Evolutionary conservation across 208 protist genomes (phyloP).

Genomic region (Endotrypanum monterogeii): DNA sequence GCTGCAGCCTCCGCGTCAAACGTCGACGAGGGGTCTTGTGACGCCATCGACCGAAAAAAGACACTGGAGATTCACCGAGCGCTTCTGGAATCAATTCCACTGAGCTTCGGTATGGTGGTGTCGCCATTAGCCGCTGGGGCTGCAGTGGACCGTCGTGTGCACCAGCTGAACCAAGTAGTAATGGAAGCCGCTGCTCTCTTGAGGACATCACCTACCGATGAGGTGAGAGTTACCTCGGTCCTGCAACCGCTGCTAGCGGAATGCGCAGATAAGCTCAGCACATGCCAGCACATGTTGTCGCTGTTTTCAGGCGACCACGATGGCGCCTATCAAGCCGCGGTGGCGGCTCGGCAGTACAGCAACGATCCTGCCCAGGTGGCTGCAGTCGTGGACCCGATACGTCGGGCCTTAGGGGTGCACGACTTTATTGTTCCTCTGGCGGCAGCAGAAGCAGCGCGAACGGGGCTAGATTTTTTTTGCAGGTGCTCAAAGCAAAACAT

Average conservation of each 20-base stretch:
- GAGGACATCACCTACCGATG: constrained; percentile 8
- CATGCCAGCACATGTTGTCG: constrained; percentile 62
- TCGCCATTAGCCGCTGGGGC: constrained; percentile 60
- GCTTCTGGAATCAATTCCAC: constrained; percentile 11
- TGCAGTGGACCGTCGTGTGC: constrained; percentile 38
- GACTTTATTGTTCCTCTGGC: constrained; percentile 37
- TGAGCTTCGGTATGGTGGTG: constrained; percentile 64
- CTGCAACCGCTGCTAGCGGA: constrained; percentile 18
- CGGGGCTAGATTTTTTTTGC: constrained; percentile 82
- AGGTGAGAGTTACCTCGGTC: background rate
- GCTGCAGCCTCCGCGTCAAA: background rate
- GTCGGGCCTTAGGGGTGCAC: constrained; percentile 34
- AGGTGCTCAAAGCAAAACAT: constrained; percentile 66
- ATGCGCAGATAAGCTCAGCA: constrained; percentile 30
- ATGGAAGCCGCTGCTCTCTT: constrained; percentile 30
- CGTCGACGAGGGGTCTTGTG: background rate
- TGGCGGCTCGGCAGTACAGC: constrained; percentile 57
- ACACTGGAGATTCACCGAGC: constrained; percentile 8
- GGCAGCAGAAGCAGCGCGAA: constrained; percentile 37
- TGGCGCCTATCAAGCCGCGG: constrained; percentile 49
- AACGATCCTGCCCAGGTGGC: constrained; percentile 45
- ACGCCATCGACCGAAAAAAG: background rate
- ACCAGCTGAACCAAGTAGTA: constrained; percentile 46
- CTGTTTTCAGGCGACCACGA: constrained; percentile 77
- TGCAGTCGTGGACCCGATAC: constrained; percentile 50